A percentile compares a stretch with the other conserved stretches of the same genome.
These are phyloP conservation scores for Rhynchospora breviuscula DNA, from an alignment of 176 grass and related monocot genomes.

Conservation along the genomic window DNA sequence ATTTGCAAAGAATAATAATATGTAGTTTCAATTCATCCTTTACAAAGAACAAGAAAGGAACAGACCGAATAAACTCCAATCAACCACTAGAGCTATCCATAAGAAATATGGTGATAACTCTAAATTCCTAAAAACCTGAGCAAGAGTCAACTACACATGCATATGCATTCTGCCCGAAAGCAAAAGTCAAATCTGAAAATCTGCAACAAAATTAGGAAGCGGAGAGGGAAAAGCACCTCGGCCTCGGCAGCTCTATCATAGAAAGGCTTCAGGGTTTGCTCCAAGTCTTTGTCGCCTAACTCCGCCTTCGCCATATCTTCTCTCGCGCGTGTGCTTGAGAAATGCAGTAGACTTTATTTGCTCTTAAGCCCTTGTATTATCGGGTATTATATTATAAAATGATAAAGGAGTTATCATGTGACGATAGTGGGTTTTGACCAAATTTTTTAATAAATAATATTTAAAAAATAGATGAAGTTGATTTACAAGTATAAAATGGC, in stretches of 20 bases:
- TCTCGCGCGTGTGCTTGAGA: not conserved
- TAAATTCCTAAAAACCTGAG: not conserved
- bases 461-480: too few relatives aligned
- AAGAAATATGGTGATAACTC: not conserved
- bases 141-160: not conserved
- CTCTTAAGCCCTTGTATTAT: too few relatives aligned
- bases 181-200: not conserved
- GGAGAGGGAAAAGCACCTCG: slow-evolving; percentile 41
- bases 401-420: too few relatives aligned
- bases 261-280: slow-evolving; percentile 54
- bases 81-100: not conserved
- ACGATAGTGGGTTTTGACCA: too few relatives aligned
- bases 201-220: not conserved
- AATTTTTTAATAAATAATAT: too few relatives aligned
- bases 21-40: not conserved
- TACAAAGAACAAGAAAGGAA: not conserved
- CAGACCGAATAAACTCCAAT: not conserved
- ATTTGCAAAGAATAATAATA: not conserved
- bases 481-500: too few relatives aligned
- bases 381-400: too few relatives aligned
- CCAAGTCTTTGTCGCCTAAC: slow-evolving; percentile 16
- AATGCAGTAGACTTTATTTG: too few relatives aligned
- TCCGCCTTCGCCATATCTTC: slow-evolving; percentile 39
- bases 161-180: not conserved
- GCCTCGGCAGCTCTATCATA: slow-evolving; percentile 60